A percentile compares a stretch with the other conserved stretches of the same genome.
Conservation (phyloP, 2,329 filamentous ascomycete species). For the Trichoderma afroharzianum region DNA sequence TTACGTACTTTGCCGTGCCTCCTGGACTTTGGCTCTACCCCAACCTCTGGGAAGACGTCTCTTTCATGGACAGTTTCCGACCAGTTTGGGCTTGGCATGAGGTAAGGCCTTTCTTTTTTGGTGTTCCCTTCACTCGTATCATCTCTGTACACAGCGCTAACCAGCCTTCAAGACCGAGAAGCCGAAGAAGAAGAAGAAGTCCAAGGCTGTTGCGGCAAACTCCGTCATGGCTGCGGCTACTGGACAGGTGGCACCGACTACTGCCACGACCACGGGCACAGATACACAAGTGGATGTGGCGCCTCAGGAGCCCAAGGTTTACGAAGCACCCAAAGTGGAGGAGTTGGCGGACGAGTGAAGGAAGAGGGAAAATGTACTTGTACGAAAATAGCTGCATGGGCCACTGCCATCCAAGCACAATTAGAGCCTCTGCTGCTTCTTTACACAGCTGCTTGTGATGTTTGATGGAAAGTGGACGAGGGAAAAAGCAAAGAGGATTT, state of each 20-base stretch:
- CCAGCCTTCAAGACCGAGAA: conserved; percentile 29
- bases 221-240: conserved; percentile 49
- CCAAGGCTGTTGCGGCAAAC: conserved; percentile 38
- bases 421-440: background rate
- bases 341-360: conserved; percentile 51
- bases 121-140: background rate
- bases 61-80: conserved; percentile 95
- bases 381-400: background rate
- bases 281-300: conserved; percentile 50
- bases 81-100: conserved; percentile 98
- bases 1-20: conserved; percentile 79
- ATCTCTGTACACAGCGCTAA: conserved; percentile 21
- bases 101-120: conserved; percentile 49
- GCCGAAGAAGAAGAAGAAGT: conserved; percentile 56
- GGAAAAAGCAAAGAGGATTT: background rate
- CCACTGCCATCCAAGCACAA: background rate
- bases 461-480: background rate
- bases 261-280: conserved; percentile 55
- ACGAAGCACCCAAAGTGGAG: conserved; percentile 51
- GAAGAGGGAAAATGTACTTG: background rate
- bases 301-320: conserved; percentile 38
- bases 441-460: background rate
- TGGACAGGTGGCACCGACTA: conserved; percentile 50
- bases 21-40: conserved; percentile 98
- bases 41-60: conserved; percentile 97